Evolutionary conservation across 495 filamentous ascomycete species (phyloP).

Genomic region (Pyronema domesticum): DNA sequence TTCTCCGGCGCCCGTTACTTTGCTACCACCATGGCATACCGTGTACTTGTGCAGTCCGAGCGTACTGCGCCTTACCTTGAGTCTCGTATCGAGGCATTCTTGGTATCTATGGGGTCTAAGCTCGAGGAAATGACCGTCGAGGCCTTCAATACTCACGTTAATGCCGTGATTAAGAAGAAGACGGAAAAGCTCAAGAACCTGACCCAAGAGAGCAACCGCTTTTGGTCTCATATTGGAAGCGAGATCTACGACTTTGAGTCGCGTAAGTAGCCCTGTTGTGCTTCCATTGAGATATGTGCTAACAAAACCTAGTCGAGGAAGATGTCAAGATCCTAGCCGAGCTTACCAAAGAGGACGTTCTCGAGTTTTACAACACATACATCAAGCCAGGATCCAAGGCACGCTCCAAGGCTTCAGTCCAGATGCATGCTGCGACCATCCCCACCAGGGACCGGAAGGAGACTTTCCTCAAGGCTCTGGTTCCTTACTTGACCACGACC

Average conservation of each 20-base stretch:
- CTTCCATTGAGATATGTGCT: not conserved
- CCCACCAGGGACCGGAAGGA: conserved; percentile 36
- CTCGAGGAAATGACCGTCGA: conserved; percentile 61
- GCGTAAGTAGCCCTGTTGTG: conserved; percentile 34
- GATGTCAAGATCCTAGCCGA: conserved; percentile 59
- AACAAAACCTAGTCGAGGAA: conserved; percentile 38
- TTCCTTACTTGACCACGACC: conserved; percentile 33
- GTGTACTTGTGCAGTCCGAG: conserved; percentile 91
- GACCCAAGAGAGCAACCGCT: conserved; percentile 59
- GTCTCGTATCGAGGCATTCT: conserved; percentile 67
- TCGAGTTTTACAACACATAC: conserved; percentile 61
- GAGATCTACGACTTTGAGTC: conserved; percentile 82
- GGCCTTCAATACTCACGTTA: conserved; percentile 82
- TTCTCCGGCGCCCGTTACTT: conserved; percentile 58
- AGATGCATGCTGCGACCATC: conserved; percentile 45
- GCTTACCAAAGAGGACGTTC: conserved; percentile 59
- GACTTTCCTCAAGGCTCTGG: conserved; percentile 33
- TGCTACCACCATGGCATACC: conserved; percentile 59
- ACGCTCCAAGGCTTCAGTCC: conserved; percentile 65
- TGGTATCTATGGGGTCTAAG: conserved; percentile 42
- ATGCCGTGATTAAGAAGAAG: conserved; percentile 70
- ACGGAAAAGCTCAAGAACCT: conserved; percentile 90
- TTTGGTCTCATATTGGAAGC: conserved; percentile 68
- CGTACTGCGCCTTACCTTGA: conserved; percentile 67
- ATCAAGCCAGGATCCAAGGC: conserved; percentile 53